Conservation (phyloP, 2,329 filamentous ascomycete species). For the Hypoxylon sp. region DNA sequence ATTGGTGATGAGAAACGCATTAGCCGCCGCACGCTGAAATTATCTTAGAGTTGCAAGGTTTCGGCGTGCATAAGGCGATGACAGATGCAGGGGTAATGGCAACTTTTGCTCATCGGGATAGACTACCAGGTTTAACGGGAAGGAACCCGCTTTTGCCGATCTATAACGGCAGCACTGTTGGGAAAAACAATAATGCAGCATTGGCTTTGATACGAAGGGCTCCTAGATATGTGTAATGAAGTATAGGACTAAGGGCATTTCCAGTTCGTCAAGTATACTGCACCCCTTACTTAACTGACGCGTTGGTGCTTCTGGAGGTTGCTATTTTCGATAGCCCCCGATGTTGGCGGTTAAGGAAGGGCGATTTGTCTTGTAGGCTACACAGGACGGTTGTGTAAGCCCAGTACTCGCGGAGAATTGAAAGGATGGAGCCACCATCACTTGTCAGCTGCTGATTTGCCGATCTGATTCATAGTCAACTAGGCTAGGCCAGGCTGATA, state of each 20-base stretch:
- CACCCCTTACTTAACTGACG: conserved; percentile 19
- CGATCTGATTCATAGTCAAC: conserved; percentile 16
- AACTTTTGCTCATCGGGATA: conserved; percentile 27
- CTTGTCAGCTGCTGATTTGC: conserved; percentile 43
- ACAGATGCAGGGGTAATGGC: conserved; percentile 16
- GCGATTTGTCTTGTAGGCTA: conserved; percentile 23
- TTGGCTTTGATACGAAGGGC: conserved; percentile 8
- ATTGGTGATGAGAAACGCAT: conserved; percentile 33
- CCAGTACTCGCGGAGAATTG: conserved; percentile 17
- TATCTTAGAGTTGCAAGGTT: conserved; percentile 35
- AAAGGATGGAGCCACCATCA: conserved; percentile 27
- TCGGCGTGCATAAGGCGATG: conserved; percentile 30
- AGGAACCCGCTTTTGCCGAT: conserved; percentile 41
- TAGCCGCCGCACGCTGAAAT: conserved; percentile 38
- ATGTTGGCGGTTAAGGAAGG: conserved; percentile 13
- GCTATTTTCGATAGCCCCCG: conserved; percentile 27
- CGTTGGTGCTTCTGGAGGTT: conserved; percentile 11
- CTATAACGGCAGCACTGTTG: conserved; percentile 37
- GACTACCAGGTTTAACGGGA: conserved; percentile 38
- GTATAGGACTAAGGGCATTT: conserved; percentile 4
- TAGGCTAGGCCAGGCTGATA: conserved; percentile 22
- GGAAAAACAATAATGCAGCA: not conserved
- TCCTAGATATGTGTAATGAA: conserved; percentile 3
- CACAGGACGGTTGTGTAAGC: conserved; percentile 33
- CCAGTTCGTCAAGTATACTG: conserved; percentile 1